Conservation (phyloP, 192 early-diverging fungal genomes). For the Coemansia asiatica region DNA sequence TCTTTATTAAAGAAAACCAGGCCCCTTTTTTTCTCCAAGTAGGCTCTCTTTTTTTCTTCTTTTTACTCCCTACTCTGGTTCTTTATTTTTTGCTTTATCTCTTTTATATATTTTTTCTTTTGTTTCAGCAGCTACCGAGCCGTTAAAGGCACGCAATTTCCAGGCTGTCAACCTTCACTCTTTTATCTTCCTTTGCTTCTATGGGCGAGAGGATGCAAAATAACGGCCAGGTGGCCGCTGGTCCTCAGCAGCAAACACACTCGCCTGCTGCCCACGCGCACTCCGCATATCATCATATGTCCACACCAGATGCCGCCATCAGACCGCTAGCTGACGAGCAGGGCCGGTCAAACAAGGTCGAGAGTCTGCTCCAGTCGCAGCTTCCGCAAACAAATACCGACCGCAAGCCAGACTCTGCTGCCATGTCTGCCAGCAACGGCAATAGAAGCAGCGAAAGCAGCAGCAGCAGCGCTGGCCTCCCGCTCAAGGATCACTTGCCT, state of each 20-base stretch:
- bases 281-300: constrained; percentile 17
- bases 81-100: not conserved
- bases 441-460: constrained; percentile 26
- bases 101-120: not conserved
- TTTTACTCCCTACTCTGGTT: constrained; percentile 2
- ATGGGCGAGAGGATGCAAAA: constrained; percentile 37
- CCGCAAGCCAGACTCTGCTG: not conserved
- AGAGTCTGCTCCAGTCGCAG: constrained; percentile 13
- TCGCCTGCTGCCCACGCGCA: constrained; percentile 9
- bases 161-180: constrained; percentile 10
- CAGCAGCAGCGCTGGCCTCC: constrained; percentile 24
- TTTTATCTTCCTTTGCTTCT: constrained; percentile 6
- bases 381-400: not conserved
- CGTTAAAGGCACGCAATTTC: not conserved
- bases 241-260: constrained; percentile 20
- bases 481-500: not conserved
- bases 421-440: constrained; percentile 10
- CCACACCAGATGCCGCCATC: constrained; percentile 11
- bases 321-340: constrained; percentile 23
- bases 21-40: not conserved
- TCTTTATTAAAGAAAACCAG: constrained; percentile 1
- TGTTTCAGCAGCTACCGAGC: not conserved
- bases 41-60: not conserved
- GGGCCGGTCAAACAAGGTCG: constrained; percentile 13
- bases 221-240: constrained; percentile 42